Conservation (phyloP, 306 rosid species). For the Sindora glabra region DNA sequence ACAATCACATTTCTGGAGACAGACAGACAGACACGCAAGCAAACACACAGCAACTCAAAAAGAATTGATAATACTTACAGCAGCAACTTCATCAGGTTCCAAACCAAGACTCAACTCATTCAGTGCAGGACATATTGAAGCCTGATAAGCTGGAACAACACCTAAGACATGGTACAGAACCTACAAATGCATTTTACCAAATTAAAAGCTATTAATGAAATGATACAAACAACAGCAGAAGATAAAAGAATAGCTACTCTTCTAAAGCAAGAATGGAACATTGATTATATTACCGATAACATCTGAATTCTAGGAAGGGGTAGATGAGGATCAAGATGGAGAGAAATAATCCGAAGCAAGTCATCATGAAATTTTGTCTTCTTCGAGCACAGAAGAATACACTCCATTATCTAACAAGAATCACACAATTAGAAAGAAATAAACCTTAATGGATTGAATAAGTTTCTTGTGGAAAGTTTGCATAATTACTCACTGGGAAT, state of each 20-base stretch:
- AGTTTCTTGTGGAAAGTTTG: constrained; percentile 5
- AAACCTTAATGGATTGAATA: constrained; percentile 8
- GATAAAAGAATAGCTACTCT: not conserved
- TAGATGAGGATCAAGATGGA: constrained; percentile 87
- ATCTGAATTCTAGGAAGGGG: constrained; percentile 93
- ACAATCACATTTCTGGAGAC: no score
- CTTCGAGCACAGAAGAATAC: constrained; percentile 76
- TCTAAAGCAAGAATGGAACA: constrained; percentile 7
- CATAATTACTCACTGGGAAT: constrained; percentile 73
- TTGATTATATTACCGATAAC: constrained; percentile 56
- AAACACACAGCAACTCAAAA: constrained; percentile 12
- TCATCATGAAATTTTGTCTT: constrained; percentile 82
- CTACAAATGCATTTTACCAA: constrained; percentile 34
- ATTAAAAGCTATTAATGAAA: constrained; percentile 5
- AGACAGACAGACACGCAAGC: constrained; percentile 4
- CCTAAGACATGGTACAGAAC: constrained; percentile 90
- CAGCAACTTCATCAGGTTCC: constrained; percentile 71
- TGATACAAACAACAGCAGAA: not conserved
- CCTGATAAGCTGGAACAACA: constrained; percentile 72
- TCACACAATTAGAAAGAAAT: constrained; percentile 14
- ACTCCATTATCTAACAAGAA: constrained; percentile 74
- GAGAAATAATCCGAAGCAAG: constrained; percentile 66
- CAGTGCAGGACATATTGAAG: constrained; percentile 80
- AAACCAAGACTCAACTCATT: constrained; percentile 94
- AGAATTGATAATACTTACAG: constrained; percentile 41